These are phyloP conservation scores for Penicillium sp. DNA, from an alignment of 2,329 filamentous ascomycete genomes.

Conservation along the genomic window DNA sequence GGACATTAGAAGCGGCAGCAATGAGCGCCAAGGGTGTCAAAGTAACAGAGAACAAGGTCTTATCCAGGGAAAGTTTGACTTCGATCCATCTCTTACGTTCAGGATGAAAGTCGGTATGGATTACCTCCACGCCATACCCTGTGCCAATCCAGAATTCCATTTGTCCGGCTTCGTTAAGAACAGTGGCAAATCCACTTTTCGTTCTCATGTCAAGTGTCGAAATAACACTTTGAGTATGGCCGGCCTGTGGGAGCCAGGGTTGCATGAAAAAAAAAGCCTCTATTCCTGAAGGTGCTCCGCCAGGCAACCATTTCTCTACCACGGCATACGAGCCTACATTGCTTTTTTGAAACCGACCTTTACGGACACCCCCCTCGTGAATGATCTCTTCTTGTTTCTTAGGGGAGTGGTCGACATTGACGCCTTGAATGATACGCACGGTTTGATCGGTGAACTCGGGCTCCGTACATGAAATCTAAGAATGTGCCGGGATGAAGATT, in stretches of 20 bases:
- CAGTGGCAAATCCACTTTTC: neutral
- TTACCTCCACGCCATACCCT: neutral
- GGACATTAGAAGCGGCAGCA: neutral
- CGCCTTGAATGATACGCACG: neutral
- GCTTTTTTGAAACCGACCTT: neutral
- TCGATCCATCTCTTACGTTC: neutral
- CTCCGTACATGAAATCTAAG: neutral
- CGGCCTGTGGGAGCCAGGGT: neutral
- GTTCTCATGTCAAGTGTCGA: neutral
- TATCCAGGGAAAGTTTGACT: neutral
- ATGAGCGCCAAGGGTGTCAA: neutral
- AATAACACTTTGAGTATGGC: neutral
- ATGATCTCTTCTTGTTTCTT: neutral
- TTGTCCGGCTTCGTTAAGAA: neutral
- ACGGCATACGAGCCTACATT: neutral
- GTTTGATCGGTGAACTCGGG: neutral
- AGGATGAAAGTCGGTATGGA: neutral
- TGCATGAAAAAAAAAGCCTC: neutral
- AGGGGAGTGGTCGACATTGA: neutral
- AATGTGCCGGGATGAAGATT: too few species aligned
- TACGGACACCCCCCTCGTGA: neutral
- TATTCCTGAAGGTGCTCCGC: neutral
- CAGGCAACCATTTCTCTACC: neutral
- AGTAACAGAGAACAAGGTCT: neutral
- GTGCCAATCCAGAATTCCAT: neutral